Base-by-base conservation (phyloP, 495 filamentous ascomycete genomes). In the Penicillium angulare region DNA sequence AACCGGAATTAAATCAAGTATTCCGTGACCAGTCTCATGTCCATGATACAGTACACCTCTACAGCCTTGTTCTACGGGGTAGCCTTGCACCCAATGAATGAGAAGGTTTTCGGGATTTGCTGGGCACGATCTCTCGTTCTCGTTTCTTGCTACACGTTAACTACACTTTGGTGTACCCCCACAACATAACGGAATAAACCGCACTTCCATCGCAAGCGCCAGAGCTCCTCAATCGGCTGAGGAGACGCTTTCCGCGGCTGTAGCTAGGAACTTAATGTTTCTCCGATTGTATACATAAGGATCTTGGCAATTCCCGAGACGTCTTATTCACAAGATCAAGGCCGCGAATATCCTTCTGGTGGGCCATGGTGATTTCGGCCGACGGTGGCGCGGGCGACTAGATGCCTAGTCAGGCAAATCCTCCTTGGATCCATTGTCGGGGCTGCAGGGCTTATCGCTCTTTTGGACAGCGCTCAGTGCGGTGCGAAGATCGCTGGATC, bases 401-500 rank as follows among this genome's bases (percentile, higher is more conserved):
- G 53, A 51, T 60, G 53, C 59, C 59, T 60, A 60, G 59, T 52
- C 49, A 49, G 59, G 59, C 27, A 63, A 55, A 60, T 55, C 59
- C 59, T 57, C 59, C 55, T 44, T 52, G 48, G 52, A 21, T 58
- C 49, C 57, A 52, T 51, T 29, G 53, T 44, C 33, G 61, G 58
- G 49, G 52, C 58, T 55, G 47, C 61, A 64, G 61, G 55, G 61
- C 61, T 62, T 62, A 65, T 64, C 55, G 55, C 42, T 47, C 48
- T 48, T 50, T 53, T 55, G 57, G 46, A 55, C 33, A 34, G 46
- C 22, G n/a, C 38, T 47, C 20, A 32, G 17, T n/a, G n/a, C n/a
- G 16, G 17, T 36, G 43, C 24, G 58, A 59, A 52, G 59, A 64
- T 64, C 58, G 51, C 48, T 53, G 56, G 57, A 55, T 59, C 50